A percentile compares a stretch with the other conserved stretches of the same genome.
Conservation (phyloP, 768 basidiomycete species). For the Macrolepiota albuminosa region DNA sequence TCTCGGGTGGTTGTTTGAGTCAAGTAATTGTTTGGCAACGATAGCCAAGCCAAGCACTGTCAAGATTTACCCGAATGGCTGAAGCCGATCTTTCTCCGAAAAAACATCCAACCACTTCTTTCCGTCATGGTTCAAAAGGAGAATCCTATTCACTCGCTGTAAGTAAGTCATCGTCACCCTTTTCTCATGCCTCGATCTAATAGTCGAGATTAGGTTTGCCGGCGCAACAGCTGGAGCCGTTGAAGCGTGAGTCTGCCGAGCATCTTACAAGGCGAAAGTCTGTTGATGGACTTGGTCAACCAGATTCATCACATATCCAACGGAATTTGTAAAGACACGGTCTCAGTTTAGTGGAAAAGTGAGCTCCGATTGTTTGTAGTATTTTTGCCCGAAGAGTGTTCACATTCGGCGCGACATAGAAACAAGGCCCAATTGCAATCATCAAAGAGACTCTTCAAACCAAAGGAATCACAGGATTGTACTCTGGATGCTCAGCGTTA, state of each 20-base stretch:
- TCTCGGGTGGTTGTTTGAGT: background rate
- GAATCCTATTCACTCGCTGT: conserved; percentile 80
- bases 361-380: conserved; percentile 18
- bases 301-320: conserved; percentile 83
- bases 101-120: background rate
- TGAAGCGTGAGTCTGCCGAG: conserved; percentile 63
- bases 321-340: conserved; percentile 91
- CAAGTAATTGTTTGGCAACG: conserved; percentile 8
- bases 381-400: background rate
- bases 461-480: conserved; percentile 82
- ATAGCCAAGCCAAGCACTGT: conserved; percentile 4
- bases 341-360: conserved; percentile 85
- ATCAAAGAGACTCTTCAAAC: conserved; percentile 66
- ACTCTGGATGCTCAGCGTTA: conserved; percentile 87
- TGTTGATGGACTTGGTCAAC: conserved; percentile 21
- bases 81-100: background rate
- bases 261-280: conserved; percentile 28
- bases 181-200: background rate
- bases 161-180: conserved; percentile 13
- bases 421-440: conserved; percentile 69
- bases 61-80: background rate
- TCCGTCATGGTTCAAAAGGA: conserved; percentile 56
- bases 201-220: conserved; percentile 46
- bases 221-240: conserved; percentile 91
- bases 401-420: conserved; percentile 21